Percentiles rank a stretch among this genome's conserved stretches.
phyloP scores from a whole-genome alignment of 2,329 filamentous ascomycete species.

The Neofusicoccum sp. region DNA sequence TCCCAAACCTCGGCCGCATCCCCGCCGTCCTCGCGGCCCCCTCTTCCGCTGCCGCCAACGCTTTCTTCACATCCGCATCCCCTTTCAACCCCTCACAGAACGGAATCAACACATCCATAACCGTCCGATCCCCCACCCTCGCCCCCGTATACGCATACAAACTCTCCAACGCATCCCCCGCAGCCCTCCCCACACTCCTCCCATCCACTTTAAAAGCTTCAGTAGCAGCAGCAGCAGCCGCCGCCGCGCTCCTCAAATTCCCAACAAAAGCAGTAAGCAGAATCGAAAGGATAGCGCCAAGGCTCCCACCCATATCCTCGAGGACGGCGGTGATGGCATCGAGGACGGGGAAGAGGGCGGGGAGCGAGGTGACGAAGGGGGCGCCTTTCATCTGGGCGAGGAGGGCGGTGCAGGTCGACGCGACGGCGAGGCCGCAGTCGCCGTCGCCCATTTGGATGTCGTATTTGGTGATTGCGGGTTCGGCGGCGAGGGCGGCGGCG shows the following conservation, averaged over 20 bases:
- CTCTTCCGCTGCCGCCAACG: slow-evolving; percentile 69
- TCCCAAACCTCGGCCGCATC: slow-evolving; percentile 84
- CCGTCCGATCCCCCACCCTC: slow-evolving; percentile 79
- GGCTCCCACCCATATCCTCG: slow-evolving; percentile 71
- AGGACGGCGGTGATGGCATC: slow-evolving; percentile 53
- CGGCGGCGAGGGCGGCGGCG: slow-evolving; percentile 54
- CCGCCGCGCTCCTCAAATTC: slow-evolving; percentile 54
- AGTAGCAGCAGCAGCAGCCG: slow-evolving; percentile 35
- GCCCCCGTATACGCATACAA: slow-evolving; percentile 76
- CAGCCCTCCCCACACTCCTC: slow-evolving; percentile 39
- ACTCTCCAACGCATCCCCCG: slow-evolving; percentile 44
- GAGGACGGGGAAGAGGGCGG: slow-evolving; percentile 54
- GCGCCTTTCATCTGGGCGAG: slow-evolving; percentile 50
- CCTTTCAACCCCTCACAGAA: slow-evolving; percentile 70
- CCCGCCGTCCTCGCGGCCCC: slow-evolving; percentile 80
- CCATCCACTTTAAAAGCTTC: slow-evolving; percentile 40
- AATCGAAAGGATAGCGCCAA: slow-evolving; percentile 75
- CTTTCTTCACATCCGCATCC: slow-evolving; percentile 63
- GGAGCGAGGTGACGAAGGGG: slow-evolving; percentile 50
- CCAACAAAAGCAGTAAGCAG: slow-evolving; percentile 76
- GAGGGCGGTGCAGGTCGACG: slow-evolving; percentile 65
- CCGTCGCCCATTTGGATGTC: slow-evolving; percentile 86
- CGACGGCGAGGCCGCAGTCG: slow-evolving; percentile 70
- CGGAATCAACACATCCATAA: slow-evolving; percentile 85
- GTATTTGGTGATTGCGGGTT: slow-evolving; percentile 64